A percentile compares a stretch with the other conserved stretches of the same genome.
phyloP scores from a whole-genome alignment of 495 filamentous ascomycete genomes.

The Penicillium coffeae region DNA sequence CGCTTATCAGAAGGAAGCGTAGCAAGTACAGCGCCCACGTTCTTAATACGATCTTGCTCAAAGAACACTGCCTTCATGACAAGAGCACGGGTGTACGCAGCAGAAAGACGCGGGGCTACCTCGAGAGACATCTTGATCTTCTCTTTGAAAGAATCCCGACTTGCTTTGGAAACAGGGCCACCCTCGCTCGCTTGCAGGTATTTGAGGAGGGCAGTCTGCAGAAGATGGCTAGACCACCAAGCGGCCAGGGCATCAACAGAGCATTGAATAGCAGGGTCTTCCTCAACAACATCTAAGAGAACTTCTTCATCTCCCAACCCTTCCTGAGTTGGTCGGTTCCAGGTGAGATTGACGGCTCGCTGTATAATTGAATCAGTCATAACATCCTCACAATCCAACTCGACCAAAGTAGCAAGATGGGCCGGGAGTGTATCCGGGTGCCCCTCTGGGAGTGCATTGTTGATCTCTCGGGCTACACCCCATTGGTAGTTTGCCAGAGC shows the following conservation, averaged over 20 bases:
- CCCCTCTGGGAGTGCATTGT: slow-evolving; percentile 55
- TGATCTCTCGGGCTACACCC: slow-evolving; percentile 69
- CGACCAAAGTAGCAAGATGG: slow-evolving; percentile 68
- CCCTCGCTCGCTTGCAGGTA: slow-evolving; percentile 53
- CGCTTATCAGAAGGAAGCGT: slow-evolving; percentile 45
- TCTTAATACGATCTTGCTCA: slow-evolving; percentile 39
- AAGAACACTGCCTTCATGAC: slow-evolving; percentile 58
- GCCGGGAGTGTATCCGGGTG: slow-evolving; percentile 65
- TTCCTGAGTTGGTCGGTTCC: slow-evolving; percentile 72
- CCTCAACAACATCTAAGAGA: slow-evolving; percentile 77
- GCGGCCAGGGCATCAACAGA: slow-evolving; percentile 87
- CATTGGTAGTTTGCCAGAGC: slow-evolving; percentile 72
- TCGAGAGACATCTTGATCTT: slow-evolving; percentile 65
- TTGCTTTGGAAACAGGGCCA: slow-evolving; percentile 34
- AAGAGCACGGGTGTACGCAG: slow-evolving; percentile 71
- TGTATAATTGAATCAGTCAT: slow-evolving; percentile 74
- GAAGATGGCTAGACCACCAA: slow-evolving; percentile 78
- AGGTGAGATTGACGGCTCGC: slow-evolving; percentile 85
- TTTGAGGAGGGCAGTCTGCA: slow-evolving; percentile 64
- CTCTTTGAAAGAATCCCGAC: slow-evolving; percentile 45
- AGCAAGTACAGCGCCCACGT: slow-evolving; percentile 47
- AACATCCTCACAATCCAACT: slow-evolving; percentile 74
- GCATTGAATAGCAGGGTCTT: slow-evolving; percentile 80
- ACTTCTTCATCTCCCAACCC: slow-evolving; percentile 59
- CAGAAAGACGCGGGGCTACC: slow-evolving; percentile 75